A percentile compares a stretch with the other conserved stretches of the same genome.
Conservation (phyloP, 1,284 basidiomycete species). For the Heterobasidion irregulare region DNA sequence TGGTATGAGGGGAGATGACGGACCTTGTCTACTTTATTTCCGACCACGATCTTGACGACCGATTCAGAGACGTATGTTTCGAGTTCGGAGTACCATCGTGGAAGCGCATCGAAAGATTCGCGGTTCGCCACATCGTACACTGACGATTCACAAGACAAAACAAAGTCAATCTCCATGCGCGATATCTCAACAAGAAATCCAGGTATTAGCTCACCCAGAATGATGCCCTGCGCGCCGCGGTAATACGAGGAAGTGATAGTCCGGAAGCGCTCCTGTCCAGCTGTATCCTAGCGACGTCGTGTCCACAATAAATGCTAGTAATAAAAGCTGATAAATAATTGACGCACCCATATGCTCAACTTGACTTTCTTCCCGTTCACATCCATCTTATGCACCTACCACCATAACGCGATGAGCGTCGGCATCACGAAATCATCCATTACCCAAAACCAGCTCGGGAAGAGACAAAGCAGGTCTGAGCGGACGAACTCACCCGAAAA, state of each 20-base stretch:
- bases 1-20: slow-evolving; percentile 9
- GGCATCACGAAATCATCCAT: slow-evolving; percentile 2
- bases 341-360: slow-evolving; percentile 71
- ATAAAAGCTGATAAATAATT: neutral
- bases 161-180: neutral
- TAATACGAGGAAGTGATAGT: slow-evolving; percentile 92
- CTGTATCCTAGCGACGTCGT: slow-evolving; percentile 60
- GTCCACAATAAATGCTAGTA: neutral
- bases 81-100: slow-evolving; percentile 90
- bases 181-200: neutral
- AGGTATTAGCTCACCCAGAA: slow-evolving; percentile 56
- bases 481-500: slow-evolving; percentile 50
- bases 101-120: slow-evolving; percentile 87
- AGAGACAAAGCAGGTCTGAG: neutral
- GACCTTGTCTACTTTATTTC: slow-evolving; percentile 95
- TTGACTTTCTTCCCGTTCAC: slow-evolving; percentile 74
- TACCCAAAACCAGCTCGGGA: neutral
- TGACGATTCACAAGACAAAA: slow-evolving; percentile 18
- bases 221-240: slow-evolving; percentile 89
- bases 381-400: slow-evolving; percentile 76
- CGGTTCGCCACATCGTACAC: slow-evolving; percentile 93
- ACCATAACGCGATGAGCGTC: neutral
- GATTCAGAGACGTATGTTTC: slow-evolving; percentile 86
- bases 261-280: slow-evolving; percentile 85
- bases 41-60: slow-evolving; percentile 93